Percentiles rank a stretch among this genome's conserved stretches.
Evolutionary conservation across 495 filamentous ascomycete genomes (phyloP).

Genomic region (Cercophora sp.): DNA sequence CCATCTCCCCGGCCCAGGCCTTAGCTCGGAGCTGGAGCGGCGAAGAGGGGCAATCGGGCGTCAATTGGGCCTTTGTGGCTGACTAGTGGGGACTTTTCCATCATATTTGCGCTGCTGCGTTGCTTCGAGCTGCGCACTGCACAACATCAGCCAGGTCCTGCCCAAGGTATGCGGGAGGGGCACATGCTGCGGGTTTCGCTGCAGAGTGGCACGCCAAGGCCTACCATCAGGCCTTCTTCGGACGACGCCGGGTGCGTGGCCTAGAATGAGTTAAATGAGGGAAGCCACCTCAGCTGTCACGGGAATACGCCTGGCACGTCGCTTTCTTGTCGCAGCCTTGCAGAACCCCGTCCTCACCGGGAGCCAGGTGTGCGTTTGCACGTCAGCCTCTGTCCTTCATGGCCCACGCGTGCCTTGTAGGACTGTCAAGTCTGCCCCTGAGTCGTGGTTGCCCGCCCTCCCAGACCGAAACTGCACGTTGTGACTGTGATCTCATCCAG

Average conservation of each 20-base stretch:
- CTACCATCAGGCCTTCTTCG: no score
- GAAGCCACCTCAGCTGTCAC: constrained; percentile 9
- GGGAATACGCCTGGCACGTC: not conserved
- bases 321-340: constrained; percentile 3
- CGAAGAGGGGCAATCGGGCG: constrained; percentile 2
- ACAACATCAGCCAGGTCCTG: constrained; percentile 7
- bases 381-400: no score
- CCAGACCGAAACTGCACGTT: not conserved
- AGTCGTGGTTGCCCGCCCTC: not conserved
- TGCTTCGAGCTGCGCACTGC: not conserved
- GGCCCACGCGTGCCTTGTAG: not conserved
- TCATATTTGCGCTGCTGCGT: constrained; percentile 1
- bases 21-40: constrained; percentile 5
- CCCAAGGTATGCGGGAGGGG: no score
- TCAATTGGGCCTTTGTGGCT: constrained; percentile 6
- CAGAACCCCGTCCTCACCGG: not conserved
- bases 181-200: no score
- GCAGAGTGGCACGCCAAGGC: no score
- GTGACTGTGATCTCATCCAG: constrained; percentile 2
- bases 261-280: no score
- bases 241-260: no score
- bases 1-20: no score
- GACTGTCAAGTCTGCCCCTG: not conserved
- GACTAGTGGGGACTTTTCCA: constrained; percentile 5
- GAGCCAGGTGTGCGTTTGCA: no score